These are phyloP conservation scores for Penicillium verhagenii DNA, from an alignment of 495 filamentous ascomycete species.

Conservation along the genomic window DNA sequence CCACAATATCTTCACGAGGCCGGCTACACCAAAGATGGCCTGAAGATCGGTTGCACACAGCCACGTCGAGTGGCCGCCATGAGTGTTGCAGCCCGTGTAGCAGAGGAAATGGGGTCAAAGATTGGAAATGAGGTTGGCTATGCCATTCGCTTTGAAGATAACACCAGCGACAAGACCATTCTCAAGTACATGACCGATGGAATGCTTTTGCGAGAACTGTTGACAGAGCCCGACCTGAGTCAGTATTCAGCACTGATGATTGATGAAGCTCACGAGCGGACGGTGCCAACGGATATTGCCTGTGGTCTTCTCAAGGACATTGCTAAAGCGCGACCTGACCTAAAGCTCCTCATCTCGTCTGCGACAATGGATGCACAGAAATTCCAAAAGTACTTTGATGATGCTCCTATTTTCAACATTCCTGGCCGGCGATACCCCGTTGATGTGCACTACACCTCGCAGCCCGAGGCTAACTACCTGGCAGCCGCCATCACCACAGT, in stretches of 20 bases:
- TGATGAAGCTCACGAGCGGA: constrained; percentile 96
- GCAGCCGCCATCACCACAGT: constrained; percentile 89
- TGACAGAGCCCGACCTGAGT: constrained; percentile 82
- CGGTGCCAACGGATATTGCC: constrained; percentile 86
- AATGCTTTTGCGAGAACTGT: constrained; percentile 89
- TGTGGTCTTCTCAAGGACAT: constrained; percentile 92
- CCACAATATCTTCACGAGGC: constrained; percentile 85
- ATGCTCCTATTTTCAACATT: constrained; percentile 94
- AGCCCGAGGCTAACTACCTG: constrained; percentile 93
- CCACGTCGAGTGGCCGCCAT: constrained; percentile 96
- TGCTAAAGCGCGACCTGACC: constrained; percentile 76
- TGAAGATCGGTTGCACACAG: constrained; percentile 61
- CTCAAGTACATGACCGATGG: constrained; percentile 99
- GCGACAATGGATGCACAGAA: constrained; percentile 95
- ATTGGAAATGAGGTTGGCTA: constrained; percentile 94
- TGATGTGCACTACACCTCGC: constrained; percentile 87
- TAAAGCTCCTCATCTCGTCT: constrained; percentile 91
- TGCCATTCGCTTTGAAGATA: constrained; percentile 92
- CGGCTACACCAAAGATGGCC: constrained; percentile 76
- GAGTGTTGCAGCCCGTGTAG: constrained; percentile 91
- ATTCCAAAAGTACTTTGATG: constrained; percentile 90
- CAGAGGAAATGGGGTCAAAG: constrained; percentile 90
- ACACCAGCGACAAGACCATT: constrained; percentile 87
- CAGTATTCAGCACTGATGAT: constrained; percentile 94
- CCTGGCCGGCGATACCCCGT: constrained; percentile 89